A percentile compares a stretch with the other conserved stretches of the same genome.
These are phyloP conservation scores for Epichloe uncinata DNA, from an alignment of 2,329 filamentous ascomycete species.

Conservation along the genomic window DNA sequence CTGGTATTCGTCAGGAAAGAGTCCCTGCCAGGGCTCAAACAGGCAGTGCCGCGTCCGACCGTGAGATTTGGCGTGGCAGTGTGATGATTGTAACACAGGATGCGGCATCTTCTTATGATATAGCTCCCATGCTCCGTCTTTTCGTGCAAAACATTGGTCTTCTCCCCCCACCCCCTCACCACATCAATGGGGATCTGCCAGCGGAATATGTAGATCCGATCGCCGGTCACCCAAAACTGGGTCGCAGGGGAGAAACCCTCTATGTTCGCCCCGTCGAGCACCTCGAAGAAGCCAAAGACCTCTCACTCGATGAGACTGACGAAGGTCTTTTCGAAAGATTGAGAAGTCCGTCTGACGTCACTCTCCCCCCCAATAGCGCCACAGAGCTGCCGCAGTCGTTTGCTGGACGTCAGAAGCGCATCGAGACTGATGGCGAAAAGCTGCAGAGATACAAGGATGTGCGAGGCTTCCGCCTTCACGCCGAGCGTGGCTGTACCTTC, in stretches of 20 bases:
- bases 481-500: constrained; percentile 80
- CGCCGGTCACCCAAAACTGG: constrained; percentile 74
- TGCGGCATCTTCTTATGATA: constrained; percentile 66
- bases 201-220: constrained; percentile 83
- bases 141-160: constrained; percentile 81
- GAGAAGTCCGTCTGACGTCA: constrained; percentile 36
- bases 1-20: constrained; percentile 60
- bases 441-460: constrained; percentile 73
- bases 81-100: constrained; percentile 94
- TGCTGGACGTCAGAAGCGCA: constrained; percentile 37
- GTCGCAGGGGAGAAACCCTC: constrained; percentile 70
- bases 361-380: constrained; percentile 20
- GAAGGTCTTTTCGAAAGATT: constrained; percentile 68
- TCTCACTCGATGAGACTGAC: constrained; percentile 69
- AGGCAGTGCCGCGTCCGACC: constrained; percentile 28
- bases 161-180: constrained; percentile 62
- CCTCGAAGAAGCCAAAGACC: constrained; percentile 61
- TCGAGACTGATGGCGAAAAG: constrained; percentile 62
- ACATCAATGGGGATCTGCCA: constrained; percentile 52
- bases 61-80: constrained; percentile 83
- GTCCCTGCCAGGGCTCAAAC: constrained; percentile 18
- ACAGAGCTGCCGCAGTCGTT: constrained; percentile 40
- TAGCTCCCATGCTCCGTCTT: constrained; percentile 64
- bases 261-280: constrained; percentile 86
- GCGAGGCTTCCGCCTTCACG: constrained; percentile 66